Conservation (phyloP, 1,139 yeast genomes). For the Geotrichum phurueaensis region DNA sequence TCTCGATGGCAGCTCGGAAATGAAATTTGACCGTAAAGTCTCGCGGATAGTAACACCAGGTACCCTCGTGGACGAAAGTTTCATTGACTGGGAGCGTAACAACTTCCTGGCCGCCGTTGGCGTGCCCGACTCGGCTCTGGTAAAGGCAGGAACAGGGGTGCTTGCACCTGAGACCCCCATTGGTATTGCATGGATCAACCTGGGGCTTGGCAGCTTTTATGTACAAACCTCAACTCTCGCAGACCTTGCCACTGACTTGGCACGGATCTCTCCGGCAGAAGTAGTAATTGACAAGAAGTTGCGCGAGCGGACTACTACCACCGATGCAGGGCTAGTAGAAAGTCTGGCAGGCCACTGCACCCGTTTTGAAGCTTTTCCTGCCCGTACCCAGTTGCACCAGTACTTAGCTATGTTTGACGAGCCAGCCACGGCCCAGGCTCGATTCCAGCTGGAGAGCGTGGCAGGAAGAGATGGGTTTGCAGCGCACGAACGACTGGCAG, state of each 20-base stretch:
- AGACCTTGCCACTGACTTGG: slow-evolving; percentile 53
- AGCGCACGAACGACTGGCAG: slow-evolving; percentile 36
- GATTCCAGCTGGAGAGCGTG: not conserved
- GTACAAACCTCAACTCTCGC: slow-evolving; percentile 56
- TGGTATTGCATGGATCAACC: slow-evolving; percentile 85
- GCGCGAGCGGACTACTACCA: slow-evolving; percentile 22
- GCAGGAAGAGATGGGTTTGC: not conserved
- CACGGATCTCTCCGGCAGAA: slow-evolving; percentile 65
- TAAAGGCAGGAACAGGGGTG: slow-evolving; percentile 11
- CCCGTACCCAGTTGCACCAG: not conserved
- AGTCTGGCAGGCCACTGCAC: not conserved
- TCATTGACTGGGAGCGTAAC: slow-evolving; percentile 64
- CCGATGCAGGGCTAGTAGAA: not conserved
- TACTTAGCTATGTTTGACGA: not conserved
- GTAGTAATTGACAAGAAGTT: slow-evolving; percentile 44
- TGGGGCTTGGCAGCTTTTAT: slow-evolving; percentile 73
- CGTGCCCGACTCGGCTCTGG: slow-evolving; percentile 19
- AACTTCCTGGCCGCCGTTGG: slow-evolving; percentile 61
- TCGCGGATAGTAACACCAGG: slow-evolving; percentile 88
- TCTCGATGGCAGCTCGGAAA: slow-evolving; percentile 18
- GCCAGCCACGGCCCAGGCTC: not conserved
- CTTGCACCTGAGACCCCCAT: slow-evolving; percentile 40
- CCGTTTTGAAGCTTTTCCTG: not conserved
- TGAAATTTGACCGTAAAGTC: slow-evolving; percentile 58
- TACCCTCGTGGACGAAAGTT: slow-evolving; percentile 80